Conservation (phyloP, 495 filamentous ascomycete genomes). For the Lepidopterella palustris region DNA sequence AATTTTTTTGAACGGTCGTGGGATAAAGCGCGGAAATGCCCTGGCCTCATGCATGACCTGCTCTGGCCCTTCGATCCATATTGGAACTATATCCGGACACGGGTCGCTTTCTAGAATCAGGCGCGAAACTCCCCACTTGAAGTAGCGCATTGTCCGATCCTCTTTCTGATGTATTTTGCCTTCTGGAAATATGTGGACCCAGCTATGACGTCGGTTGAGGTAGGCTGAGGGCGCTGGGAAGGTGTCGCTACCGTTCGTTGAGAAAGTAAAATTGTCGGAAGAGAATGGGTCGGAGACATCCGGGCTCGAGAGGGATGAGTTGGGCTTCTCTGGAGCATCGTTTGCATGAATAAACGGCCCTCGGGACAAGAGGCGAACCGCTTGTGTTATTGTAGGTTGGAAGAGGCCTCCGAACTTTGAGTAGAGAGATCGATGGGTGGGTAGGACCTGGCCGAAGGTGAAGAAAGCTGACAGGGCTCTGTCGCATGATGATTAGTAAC, state of each 20-base stretch:
- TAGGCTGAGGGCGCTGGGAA: constrained; percentile 54
- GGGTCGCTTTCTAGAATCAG: constrained; percentile 82
- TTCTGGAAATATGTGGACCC: constrained; percentile 96
- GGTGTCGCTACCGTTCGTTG: constrained; percentile 52
- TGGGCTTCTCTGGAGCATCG: constrained; percentile 31
- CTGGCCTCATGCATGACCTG: constrained; percentile 77
- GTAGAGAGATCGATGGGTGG: constrained; percentile 74
- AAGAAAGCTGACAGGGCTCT: constrained; percentile 55
- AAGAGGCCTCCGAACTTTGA: constrained; percentile 71
- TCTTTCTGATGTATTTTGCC: constrained; percentile 87
- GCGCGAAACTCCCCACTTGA: constrained; percentile 91
- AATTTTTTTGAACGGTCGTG: constrained; percentile 63
- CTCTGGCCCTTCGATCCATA: constrained; percentile 87
- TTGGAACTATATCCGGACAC: constrained; percentile 78
- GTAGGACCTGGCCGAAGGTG: constrained; percentile 76
- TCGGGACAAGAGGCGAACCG: constrained; percentile 72
- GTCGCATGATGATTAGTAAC: neutral
- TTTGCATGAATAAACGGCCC: constrained; percentile 44
- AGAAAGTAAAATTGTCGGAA: constrained; percentile 55
- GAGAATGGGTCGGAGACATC: constrained; percentile 55
- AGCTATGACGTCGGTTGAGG: constrained; percentile 52
- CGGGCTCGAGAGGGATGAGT: constrained; percentile 42
- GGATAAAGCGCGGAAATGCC: constrained; percentile 71
- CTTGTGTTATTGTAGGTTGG: constrained; percentile 81
- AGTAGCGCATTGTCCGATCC: constrained; percentile 76